Evolutionary conservation across 2,329 filamentous ascomycete genomes (phyloP), one percentile per base, ranked within the genome.

Genomic region (Zalaria sp.): DNA sequence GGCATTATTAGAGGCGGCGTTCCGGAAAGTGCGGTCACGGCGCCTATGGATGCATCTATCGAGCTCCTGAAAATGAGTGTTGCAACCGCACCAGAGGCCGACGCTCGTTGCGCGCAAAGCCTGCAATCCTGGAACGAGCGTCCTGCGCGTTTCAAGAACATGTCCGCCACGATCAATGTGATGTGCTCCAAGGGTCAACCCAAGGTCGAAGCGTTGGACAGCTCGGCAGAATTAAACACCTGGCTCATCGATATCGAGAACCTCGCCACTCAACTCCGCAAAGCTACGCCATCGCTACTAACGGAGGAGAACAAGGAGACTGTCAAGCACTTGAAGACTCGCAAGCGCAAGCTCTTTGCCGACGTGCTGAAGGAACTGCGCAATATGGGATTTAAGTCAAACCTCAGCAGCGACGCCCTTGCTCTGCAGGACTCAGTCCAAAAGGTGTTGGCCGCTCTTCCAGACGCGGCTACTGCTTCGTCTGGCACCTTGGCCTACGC

Each of bases 321-420:
- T 10, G 77, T 95, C 46, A 88, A 93, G 60, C 85, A 95, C 58
- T 75, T 96, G 50, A 96, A 95, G 67, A 79, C 77, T 3, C 76
- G 85, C 52, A 98, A 98, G 64, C 78, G 86, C 35, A 88, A 87
- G 51, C 72, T 96, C 9, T 91, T 93, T 52, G 83, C 86, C 1
- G 89, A 96, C 51, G 88, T 83, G 0, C 66, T 98, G 48, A 88
- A 84, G 54, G 76, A 79, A 25, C 66, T 95, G 27, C 78, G 86
- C 31, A 75, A 81, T 43, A 96, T 98, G 89, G 91, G 91, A 3
- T 75, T 98, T 52, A 81, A 81, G 52, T 78, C 80, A 40, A 95
- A 94, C 55, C 68, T 93, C 10, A 78, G 82, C 49, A 79, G 77
- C 9, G 77, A 83, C 54, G 69, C 81, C 35, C 68, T 96, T 11